Evolutionary conservation across 2,329 filamentous ascomycete genomes (phyloP).

Genomic region (Metarhizium robertsii): DNA sequence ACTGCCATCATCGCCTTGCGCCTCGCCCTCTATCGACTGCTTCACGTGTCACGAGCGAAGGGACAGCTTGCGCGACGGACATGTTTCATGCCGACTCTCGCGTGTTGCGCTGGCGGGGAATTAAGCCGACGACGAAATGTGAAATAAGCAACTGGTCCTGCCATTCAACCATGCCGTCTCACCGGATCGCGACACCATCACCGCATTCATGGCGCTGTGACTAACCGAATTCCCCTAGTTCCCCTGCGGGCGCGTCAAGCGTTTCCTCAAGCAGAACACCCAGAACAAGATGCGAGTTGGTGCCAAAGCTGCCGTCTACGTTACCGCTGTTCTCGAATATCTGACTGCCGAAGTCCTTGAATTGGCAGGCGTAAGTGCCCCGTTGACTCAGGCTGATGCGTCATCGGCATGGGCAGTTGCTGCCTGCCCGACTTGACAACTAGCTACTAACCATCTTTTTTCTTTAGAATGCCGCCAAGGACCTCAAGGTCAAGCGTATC

Average conservation of each 20-base stretch:
- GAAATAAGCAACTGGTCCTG: neutral
- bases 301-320: conserved; percentile 96
- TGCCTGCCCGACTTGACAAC: neutral
- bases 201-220: neutral
- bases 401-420: neutral
- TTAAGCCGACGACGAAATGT: neutral
- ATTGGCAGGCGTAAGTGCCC: conserved; percentile 68
- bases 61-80: neutral
- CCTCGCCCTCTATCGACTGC: neutral
- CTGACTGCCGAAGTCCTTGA: conserved; percentile 96
- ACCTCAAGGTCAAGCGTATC: conserved; percentile 99
- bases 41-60: neutral
- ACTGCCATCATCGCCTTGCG: neutral
- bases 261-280: conserved; percentile 98
- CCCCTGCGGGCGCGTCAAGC: conserved; percentile 98
- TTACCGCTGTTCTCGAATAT: conserved; percentile 96
- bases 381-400: neutral
- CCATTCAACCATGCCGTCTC: neutral
- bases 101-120: neutral
- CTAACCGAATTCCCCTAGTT: conserved; percentile 50
- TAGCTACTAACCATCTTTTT: neutral
- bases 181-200: neutral
- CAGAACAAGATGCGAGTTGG: conserved; percentile 99
- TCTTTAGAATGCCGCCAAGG: conserved; percentile 83
- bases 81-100: neutral